Evolutionary conservation across 306 rosid species (phyloP), one percentile per base, ranked within the genome.

Genomic region (Ochetophila trinervis): DNA sequence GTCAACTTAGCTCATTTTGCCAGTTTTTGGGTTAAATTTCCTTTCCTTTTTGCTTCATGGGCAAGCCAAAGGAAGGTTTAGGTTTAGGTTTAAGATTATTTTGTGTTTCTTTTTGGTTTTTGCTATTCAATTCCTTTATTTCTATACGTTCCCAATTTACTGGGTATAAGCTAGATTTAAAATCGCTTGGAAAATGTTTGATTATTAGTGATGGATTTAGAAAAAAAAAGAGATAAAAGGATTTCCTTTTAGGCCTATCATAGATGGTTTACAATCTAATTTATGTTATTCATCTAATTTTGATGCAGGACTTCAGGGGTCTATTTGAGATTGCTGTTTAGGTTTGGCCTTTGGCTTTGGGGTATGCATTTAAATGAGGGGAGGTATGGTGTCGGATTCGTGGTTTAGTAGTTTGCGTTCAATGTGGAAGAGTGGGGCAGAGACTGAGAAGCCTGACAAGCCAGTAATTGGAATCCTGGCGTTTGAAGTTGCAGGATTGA

Each of bases 401-500:
- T 78, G 83, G 89, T 52, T 78, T 5, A 71, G 71, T 60, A 80
- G 75, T 51, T 50, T 87, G 24, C 72, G 70, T 76, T 65, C 72
- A 37, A 67, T 87, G 17, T 81, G 79, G 76, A 86, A 78, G 74
- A 60, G 45, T 11, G 74, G 36, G 42, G 67, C 79, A 51, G 81
- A 84, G 30, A 22, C 60, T 40, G 79, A 85, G 19, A 79, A 80
- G 64, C 85, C 78, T 40, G 79, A 85, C 19, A 79, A 80, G 64
- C 85, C 78, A 35, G 82, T 6, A 58, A 62, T 93, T 67, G 98
- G 95, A 58, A 70, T 93, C 70, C 56, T 93, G 76, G 82, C 96
- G 0, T 86, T 65, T 59, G 97, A 93, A 79, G 85, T 93, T 61
- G 71, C 84, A 0, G 68, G 88, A 50, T 77, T 93, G 85, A 93